These are phyloP conservation scores for Paxillus rubicundulus DNA, from an alignment of 768 basidiomycete species.

Conservation along the genomic window DNA sequence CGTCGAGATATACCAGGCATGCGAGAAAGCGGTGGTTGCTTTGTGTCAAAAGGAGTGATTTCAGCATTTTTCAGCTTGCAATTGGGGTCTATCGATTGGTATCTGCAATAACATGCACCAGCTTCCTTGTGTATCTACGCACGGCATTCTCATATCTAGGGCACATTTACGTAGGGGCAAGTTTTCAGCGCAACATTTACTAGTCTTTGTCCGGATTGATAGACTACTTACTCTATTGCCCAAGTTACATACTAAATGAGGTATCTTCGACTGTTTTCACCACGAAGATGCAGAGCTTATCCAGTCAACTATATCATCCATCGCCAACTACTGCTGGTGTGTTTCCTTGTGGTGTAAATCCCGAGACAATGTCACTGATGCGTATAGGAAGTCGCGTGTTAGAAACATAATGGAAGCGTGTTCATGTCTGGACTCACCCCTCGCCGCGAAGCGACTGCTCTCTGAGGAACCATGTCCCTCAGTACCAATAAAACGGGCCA, in stretches of 20 bases:
- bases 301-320: not conserved
- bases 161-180: not conserved
- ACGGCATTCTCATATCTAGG: not conserved
- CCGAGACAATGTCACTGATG: not conserved
- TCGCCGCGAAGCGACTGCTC: slow-evolving; percentile 3
- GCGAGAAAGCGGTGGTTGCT: slow-evolving; percentile 51
- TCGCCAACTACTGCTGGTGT: not conserved
- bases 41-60: slow-evolving; percentile 12
- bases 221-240: not conserved
- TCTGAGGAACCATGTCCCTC: not conserved
- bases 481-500: slow-evolving; percentile 12
- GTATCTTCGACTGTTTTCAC: slow-evolving; percentile 12
- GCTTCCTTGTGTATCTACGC: no score
- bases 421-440: not conserved
- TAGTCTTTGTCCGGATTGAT: no score
- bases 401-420: slow-evolving; percentile 2
- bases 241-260: slow-evolving; percentile 12
- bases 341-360: not conserved
- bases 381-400: not conserved
- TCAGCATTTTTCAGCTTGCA: not conserved
- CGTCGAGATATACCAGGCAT: slow-evolving; percentile 50
- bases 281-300: slow-evolving; percentile 9
- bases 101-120: not conserved
- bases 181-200: no score
- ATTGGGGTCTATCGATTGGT: not conserved